Conservation (phyloP, 257 asterid genomes). For the Ocimum tenuiflorum region DNA sequence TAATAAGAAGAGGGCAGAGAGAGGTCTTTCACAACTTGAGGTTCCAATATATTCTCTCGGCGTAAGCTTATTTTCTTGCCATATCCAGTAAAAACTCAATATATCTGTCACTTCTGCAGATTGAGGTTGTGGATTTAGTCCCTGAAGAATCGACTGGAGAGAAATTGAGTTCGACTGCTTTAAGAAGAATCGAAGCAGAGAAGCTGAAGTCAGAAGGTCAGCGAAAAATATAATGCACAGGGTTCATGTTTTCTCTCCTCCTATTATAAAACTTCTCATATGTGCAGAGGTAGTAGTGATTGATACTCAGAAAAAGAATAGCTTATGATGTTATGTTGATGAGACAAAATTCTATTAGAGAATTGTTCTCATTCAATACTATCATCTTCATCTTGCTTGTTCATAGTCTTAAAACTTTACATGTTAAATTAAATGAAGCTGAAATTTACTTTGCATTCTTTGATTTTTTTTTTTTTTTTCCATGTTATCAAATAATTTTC, state of each 20-base stretch:
- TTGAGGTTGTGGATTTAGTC: constrained; percentile 77
- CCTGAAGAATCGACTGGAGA: constrained; percentile 56
- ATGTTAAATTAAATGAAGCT: background rate
- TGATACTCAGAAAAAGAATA: background rate
- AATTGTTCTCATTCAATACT: background rate
- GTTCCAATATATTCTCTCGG: constrained; percentile 22
- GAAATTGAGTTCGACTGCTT: constrained; percentile 71
- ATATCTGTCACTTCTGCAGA: constrained; percentile 32
- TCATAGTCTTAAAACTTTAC: background rate
- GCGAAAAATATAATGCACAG: constrained; percentile 8
- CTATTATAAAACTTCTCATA: background rate
- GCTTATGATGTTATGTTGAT: background rate
- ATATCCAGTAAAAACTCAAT: background rate
- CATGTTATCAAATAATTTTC: too few relatives aligned
- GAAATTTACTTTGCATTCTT: too few relatives aligned
- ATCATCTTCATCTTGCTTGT: background rate
- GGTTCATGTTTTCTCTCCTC: background rate
- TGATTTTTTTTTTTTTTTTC: too few relatives aligned
- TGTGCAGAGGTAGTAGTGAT: constrained; percentile 9
- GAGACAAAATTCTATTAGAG: background rate
- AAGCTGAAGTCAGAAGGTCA: constrained; percentile 36
- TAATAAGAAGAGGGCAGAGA: constrained; percentile 73
- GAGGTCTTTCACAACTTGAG: constrained; percentile 66
- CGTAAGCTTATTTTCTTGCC: background rate
- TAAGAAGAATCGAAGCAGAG: constrained; percentile 67